Evolutionary conservation across 2,329 filamentous ascomycete genomes (phyloP).

Genomic region (Fusarium azukiicola): DNA sequence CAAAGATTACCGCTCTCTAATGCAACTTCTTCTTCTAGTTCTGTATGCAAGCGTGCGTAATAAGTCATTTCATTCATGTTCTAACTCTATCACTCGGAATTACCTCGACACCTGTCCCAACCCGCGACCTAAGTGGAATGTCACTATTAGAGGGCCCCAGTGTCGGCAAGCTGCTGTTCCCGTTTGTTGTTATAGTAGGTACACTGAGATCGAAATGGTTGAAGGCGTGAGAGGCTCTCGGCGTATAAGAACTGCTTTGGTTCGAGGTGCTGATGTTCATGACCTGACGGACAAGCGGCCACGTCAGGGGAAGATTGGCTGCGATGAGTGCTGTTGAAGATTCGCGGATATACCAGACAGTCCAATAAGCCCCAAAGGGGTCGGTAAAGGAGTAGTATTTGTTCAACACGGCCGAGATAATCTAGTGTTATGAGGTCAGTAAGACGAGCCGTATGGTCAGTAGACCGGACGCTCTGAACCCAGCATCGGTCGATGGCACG

Average conservation of each 20-base stretch:
- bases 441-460: neutral
- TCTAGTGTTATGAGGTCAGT: slow-evolving; percentile 6
- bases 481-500: neutral
- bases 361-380: slow-evolving; percentile 22
- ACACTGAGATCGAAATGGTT: neutral
- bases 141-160: slow-evolving; percentile 8
- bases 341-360: slow-evolving; percentile 20
- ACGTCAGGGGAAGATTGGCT: slow-evolving; percentile 22
- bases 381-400: slow-evolving; percentile 22
- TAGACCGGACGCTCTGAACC: neutral
- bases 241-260: neutral
- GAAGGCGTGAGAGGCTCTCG: neutral
- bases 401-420: slow-evolving; percentile 16
- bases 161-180: neutral
- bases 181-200: neutral
- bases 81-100: neutral
- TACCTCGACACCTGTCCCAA: neutral
- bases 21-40: neutral
- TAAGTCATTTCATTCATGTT: neutral
- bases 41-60: neutral
- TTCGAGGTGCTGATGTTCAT: slow-evolving; percentile 15
- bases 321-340: slow-evolving; percentile 22
- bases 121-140: neutral
- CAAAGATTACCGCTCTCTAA: neutral
- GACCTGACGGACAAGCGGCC: slow-evolving; percentile 21